Conservation (phyloP, 345 rosid genomes). For the Clausena lansium region DNA sequence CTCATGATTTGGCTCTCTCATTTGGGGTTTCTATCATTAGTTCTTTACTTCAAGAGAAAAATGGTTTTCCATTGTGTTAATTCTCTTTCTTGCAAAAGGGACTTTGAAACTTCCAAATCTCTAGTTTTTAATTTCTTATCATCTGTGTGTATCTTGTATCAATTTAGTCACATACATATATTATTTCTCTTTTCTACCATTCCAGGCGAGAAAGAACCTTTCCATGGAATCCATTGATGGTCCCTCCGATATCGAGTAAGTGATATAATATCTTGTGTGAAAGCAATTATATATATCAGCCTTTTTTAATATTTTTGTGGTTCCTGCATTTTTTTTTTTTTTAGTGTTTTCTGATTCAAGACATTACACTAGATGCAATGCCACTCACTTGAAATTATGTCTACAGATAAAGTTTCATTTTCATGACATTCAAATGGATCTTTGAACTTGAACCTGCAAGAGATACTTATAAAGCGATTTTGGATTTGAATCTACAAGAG, state of each 20-base stretch:
- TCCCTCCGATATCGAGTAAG: constrained; percentile 67
- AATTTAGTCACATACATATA: neutral
- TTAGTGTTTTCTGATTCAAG: neutral
- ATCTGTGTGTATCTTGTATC: neutral
- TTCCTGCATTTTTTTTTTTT: neutral
- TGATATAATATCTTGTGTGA: constrained; percentile 26
- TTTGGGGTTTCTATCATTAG: constrained; percentile 2
- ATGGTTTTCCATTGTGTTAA: neutral
- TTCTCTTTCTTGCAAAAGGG: constrained; percentile 3
- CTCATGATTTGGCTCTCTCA: constrained; percentile 5
- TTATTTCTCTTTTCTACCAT: constrained; percentile 14
- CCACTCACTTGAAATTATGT: constrained; percentile 1
- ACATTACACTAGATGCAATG: neutral
- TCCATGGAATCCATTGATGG: constrained; percentile 75
- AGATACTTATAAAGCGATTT: neutral
- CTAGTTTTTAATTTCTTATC: neutral
- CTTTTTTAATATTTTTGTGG: constrained; percentile 10
- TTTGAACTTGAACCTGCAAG: neutral
- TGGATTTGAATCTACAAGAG: neutral
- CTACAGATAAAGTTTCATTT: neutral
- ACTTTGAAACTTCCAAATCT: neutral
- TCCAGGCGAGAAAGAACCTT: constrained; percentile 79
- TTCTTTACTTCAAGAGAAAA: constrained; percentile 8
- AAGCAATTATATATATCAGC: neutral
- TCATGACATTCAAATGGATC: neutral